Evolutionary conservation across 305 asterid genomes (phyloP).

Genomic region (Caryopteris hybrid): DNA sequence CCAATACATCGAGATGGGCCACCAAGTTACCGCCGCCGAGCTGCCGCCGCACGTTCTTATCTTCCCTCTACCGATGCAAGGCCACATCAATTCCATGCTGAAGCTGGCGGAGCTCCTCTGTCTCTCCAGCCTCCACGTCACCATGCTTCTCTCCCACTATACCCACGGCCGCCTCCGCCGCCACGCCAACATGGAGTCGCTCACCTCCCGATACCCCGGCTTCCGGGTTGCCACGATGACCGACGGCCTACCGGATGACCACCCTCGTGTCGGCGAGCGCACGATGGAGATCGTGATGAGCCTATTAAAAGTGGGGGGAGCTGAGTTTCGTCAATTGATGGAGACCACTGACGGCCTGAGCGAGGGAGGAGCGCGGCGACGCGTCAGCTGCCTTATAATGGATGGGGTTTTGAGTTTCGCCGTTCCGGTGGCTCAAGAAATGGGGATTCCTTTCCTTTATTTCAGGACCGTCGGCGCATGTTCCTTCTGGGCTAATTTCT

Average conservation of each 20-base stretch:
- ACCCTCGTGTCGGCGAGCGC: conserved; percentile 54
- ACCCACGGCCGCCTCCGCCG: conserved; percentile 45
- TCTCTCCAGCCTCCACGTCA: conserved; percentile 42
- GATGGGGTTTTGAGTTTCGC: conserved; percentile 50
- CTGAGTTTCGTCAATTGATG: conserved; percentile 28
- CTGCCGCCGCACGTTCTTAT: conserved; percentile 59
- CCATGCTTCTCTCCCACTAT: conserved; percentile 46
- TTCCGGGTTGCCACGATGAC: conserved; percentile 42
- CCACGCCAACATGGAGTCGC: conserved; percentile 40
- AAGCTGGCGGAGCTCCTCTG: conserved; percentile 69
- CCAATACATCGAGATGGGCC: conserved; percentile 10
- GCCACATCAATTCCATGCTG: conserved; percentile 56
- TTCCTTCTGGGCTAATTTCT: conserved; percentile 47
- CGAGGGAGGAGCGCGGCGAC: conserved; percentile 26
- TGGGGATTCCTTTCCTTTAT: conserved; percentile 44
- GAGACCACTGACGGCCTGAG: conserved; percentile 31
- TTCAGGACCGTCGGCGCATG: conserved; percentile 51
- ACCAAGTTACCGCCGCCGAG: conserved; percentile 10
- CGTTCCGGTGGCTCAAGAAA: conserved; percentile 46
- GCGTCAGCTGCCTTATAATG: conserved; percentile 41
- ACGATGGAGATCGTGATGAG: conserved; percentile 37
- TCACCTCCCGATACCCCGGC: conserved; percentile 37
- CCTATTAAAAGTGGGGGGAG: conserved; percentile 29
- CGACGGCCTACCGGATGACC: conserved; percentile 75
- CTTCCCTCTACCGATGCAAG: conserved; percentile 61